Base-by-base conservation (phyloP, 106 monocot genomes). In the Hemerocallis citrina region DNA sequence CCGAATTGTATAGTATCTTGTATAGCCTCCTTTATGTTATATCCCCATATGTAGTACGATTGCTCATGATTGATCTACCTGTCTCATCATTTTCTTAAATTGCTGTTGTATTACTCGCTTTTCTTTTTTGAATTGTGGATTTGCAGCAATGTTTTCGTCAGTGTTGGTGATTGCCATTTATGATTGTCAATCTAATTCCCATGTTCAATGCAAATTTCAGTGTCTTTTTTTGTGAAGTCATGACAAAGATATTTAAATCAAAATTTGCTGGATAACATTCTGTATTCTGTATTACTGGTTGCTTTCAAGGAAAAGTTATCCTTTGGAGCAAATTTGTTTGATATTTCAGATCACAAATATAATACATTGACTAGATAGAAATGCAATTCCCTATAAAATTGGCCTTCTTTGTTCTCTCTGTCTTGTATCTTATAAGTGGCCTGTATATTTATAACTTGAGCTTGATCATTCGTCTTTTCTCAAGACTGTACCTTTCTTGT, bases 91-190 rank as follows among this genome's bases (percentile, higher is more conserved):
- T n/a, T n/a, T n/a, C n/a, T n/a, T n/a, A n/a, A n/a, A n/a, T n/a
- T n/a, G n/a, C n/a, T n/a, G n/a, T n/a, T n/a, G n/a, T n/a, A n/a
- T n/a, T n/a, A n/a, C 25, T 0, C 13, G 7, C 7, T 50, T 25
- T 50, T 50, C 7, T 1, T 10, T 50, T 50, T 27, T 10, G 9
- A 50, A 2, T 12, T 50, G 12, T 50, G 50, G 11, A 25, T 1
- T 50, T 24, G 50, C 9, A 24, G 10, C 50, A 8, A 25, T 25
- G 6, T 24, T 50, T 50, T 50, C 25, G 9, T 50, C n/a, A n/a
- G n/a, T n/a, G n/a, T 50, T 23, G 50, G 50, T 25, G 50, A 50
- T 27, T 50, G 50, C 9, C 50, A 50, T 50, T 50, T 14, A 25
- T 12, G 1, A 50, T 6, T 50, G 24, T 50, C 50, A n/a, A n/a